Evolutionary conservation across 495 filamentous ascomycete genomes (phyloP), one percentile per base, ranked within the genome.

Genomic region (Aspergillus avenaceus): DNA sequence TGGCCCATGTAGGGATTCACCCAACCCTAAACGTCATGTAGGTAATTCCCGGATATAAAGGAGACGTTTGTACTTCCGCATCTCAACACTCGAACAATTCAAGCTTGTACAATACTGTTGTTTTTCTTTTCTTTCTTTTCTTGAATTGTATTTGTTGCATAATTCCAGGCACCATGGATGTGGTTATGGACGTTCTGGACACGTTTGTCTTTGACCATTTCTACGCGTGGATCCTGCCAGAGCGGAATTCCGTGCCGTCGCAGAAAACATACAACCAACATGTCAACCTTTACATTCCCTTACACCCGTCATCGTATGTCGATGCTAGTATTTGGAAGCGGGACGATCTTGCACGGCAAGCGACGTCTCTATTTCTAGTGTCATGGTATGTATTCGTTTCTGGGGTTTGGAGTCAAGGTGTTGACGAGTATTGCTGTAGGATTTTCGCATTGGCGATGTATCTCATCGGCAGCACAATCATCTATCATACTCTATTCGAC

Each of bases 401-500:
- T 28, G 3, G n/a, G 9, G 8, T 24, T 9, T n/a, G n/a, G n/a
- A n/a, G n/a, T n/a, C n/a, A n/a, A n/a, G n/a, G n/a, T n/a, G n/a
- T n/a, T n/a, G n/a, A n/a, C n/a, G n/a, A n/a, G n/a, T n/a, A n/a
- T n/a, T n/a, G n/a, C 3, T 2, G 4, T 42, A 14, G 3, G 22
- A 23, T 42, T 23, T 27, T 24, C 28, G 28, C 9, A 8, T 13
- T 31, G 2, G 3, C 8, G 9, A 31, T 38, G 14, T 96, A 96
- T 76, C 90, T 88, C 67, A 43, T 86, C 54, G 86, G 83, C 65
- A 81, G 87, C 27, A 75, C 82, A 25, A 68, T 95, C 37, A 86
- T 88, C 46, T 96, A 95, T 73, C 45, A 84, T 63, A 89, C 90
- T 70, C 69, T 96, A 68, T 97, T 91, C 74, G 91, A 97, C 75